Conservation (phyloP, 2,329 filamentous ascomycete genomes). For the Dothistroma septosporum region DNA sequence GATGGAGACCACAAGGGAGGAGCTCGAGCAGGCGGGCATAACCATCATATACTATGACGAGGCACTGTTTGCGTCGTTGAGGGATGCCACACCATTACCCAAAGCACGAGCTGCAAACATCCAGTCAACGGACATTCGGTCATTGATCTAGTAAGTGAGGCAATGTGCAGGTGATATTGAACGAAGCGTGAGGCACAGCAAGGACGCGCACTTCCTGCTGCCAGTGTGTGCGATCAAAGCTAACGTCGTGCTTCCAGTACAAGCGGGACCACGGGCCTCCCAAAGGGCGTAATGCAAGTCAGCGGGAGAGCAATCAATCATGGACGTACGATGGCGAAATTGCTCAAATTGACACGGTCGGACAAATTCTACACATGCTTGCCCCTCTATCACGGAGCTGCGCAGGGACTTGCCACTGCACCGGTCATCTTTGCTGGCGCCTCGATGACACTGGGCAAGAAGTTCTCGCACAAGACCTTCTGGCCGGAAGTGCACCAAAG, state of each 20-base stretch:
- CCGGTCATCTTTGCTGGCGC: constrained; percentile 52
- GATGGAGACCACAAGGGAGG: constrained; percentile 25
- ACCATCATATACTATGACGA: constrained; percentile 28
- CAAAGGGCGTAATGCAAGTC: constrained; percentile 29
- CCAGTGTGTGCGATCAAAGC: constrained; percentile 50
- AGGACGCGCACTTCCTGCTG: constrained; percentile 66
- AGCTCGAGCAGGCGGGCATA: constrained; percentile 18
- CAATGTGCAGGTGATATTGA: too few relatives aligned
- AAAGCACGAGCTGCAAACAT: constrained; percentile 13
- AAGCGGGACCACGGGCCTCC: constrained; percentile 63
- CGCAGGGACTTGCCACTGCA: constrained; percentile 65
- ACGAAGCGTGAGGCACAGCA: too few relatives aligned
- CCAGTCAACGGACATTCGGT: constrained; percentile 52
- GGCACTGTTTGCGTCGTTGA: constrained; percentile 15
- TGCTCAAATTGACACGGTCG: constrained; percentile 54
- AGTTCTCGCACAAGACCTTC: constrained; percentile 72
- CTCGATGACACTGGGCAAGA: constrained; percentile 68
- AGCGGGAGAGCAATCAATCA: constrained; percentile 25
- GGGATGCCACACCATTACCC: constrained; percentile 26
- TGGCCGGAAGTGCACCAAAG: constrained; percentile 68
- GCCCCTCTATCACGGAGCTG: constrained; percentile 79
- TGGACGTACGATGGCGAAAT: constrained; percentile 58
- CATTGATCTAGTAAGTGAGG: constrained; percentile 59
- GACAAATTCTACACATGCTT: constrained; percentile 60
- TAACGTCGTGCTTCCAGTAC: constrained; percentile 59